Evolutionary conservation across 2,329 filamentous ascomycete genomes (phyloP).

Genomic region (Oidium heveae): DNA sequence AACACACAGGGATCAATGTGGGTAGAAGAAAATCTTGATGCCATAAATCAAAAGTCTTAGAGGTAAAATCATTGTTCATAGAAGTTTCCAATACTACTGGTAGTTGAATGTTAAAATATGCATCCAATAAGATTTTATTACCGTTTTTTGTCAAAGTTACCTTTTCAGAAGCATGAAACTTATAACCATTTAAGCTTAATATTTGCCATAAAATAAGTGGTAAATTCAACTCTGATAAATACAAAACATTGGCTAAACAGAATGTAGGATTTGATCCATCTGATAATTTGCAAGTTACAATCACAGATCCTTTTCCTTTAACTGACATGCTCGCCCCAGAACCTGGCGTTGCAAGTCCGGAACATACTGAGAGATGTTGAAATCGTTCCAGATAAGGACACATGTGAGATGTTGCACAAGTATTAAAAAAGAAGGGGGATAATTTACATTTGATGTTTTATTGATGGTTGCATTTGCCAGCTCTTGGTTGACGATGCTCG

Average conservation of each 20-base stretch:
- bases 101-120: background rate
- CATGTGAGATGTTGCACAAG: background rate
- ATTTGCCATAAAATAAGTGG: background rate
- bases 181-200: too few relatives aligned
- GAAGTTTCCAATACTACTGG: background rate
- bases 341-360: background rate
- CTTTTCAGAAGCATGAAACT: background rate
- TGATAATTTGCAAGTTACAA: background rate
- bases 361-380: background rate
- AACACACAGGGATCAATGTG: too few relatives aligned
- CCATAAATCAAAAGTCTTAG: background rate
- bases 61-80: background rate
- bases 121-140: background rate
- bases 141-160: background rate
- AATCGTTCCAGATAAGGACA: background rate
- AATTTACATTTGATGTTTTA: background rate
- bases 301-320: background rate
- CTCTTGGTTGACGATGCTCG: too few relatives aligned
- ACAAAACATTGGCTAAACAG: background rate
- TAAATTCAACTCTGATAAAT: background rate
- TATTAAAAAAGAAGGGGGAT: background rate
- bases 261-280: background rate
- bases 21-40: too few relatives aligned
- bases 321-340: background rate
- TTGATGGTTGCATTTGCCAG: background rate